phyloP scores from a whole-genome alignment of 768 basidiomycete genomes.

The Suillus brevipes region DNA sequence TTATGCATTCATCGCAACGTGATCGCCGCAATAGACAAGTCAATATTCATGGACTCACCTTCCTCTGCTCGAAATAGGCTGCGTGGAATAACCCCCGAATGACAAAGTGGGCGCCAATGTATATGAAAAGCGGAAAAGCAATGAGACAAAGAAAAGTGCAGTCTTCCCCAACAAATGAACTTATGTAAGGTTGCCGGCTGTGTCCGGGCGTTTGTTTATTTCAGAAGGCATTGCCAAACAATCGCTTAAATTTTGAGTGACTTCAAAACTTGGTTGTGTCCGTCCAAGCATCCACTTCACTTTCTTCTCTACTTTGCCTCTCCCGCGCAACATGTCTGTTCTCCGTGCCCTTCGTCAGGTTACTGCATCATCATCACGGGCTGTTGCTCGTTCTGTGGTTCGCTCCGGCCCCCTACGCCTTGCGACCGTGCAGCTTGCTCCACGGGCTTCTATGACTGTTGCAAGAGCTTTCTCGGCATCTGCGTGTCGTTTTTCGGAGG shows the following conservation, averaged over 20 bases:
- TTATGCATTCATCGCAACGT: not conserved
- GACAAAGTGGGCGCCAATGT: not conserved
- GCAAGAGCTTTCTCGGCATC: slow-evolving; percentile 44
- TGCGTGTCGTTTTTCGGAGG: slow-evolving; percentile 39
- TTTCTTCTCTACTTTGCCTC: slow-evolving; percentile 9
- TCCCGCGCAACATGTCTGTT: slow-evolving; percentile 52
- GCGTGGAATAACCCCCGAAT: not conserved
- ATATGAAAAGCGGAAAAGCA: not conserved
- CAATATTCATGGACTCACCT: not conserved
- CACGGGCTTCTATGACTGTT: slow-evolving; percentile 24
- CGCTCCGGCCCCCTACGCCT: slow-evolving; percentile 23
- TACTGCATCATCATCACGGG: slow-evolving; percentile 44
- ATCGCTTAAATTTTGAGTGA: slow-evolving; percentile 27
- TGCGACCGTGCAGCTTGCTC: slow-evolving; percentile 9
- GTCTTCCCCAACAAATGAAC: not conserved
- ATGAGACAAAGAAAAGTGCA: not conserved
- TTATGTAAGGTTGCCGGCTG: slow-evolving; percentile 16
- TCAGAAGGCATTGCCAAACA: slow-evolving; percentile 35
- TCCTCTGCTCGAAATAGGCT: not conserved
- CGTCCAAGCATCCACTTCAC: not conserved
- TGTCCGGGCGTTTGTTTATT: slow-evolving; percentile 28
- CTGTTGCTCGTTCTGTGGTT: slow-evolving; percentile 27
- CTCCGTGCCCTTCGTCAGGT: slow-evolving; percentile 61
- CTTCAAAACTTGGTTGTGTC: not conserved
- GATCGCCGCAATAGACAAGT: not conserved